These are phyloP conservation scores for Scolecobasidium constrictum DNA, from an alignment of 2,329 filamentous ascomycete genomes.

Conservation along the genomic window DNA sequence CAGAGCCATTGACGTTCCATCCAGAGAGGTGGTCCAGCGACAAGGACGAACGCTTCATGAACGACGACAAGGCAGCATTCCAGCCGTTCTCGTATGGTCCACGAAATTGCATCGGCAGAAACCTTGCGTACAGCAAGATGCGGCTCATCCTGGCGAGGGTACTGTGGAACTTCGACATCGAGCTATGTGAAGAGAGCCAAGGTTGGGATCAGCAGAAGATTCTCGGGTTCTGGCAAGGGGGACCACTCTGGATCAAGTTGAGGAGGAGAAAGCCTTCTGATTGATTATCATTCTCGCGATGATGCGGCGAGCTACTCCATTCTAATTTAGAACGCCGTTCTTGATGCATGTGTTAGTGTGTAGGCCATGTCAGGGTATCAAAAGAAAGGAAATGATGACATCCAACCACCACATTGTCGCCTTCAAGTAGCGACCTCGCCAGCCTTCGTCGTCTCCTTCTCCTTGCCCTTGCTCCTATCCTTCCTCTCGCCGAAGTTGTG, in stretches of 20 bases:
- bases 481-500: conserved; percentile 76
- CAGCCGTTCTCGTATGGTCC: conserved; percentile 9
- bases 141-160: conserved; percentile 7
- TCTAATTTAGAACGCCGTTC: too few relatives aligned
- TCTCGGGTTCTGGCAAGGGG: background rate
- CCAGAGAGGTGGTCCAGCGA: conserved; percentile 2
- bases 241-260: background rate
- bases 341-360: too few relatives aligned
- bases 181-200: background rate
- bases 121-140: conserved; percentile 10
- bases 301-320: too few relatives aligned
- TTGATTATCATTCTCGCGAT: too few relatives aligned
- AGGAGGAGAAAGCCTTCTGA: too few relatives aligned
- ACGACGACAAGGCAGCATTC: conserved; percentile 1
- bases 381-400: too few relatives aligned
- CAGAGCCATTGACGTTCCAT: background rate
- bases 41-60: background rate
- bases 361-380: too few relatives aligned
- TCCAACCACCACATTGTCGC: too few relatives aligned
- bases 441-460: too few relatives aligned
- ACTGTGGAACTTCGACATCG: conserved; percentile 10
- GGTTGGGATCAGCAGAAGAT: conserved; percentile 1
- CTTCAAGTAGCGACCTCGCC: too few relatives aligned
- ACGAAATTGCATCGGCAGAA: conserved; percentile 9
- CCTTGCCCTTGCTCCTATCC: background rate